These are phyloP conservation scores for Niveomyces coronatus DNA, from an alignment of 2,329 filamentous ascomycete genomes.

Conservation along the genomic window DNA sequence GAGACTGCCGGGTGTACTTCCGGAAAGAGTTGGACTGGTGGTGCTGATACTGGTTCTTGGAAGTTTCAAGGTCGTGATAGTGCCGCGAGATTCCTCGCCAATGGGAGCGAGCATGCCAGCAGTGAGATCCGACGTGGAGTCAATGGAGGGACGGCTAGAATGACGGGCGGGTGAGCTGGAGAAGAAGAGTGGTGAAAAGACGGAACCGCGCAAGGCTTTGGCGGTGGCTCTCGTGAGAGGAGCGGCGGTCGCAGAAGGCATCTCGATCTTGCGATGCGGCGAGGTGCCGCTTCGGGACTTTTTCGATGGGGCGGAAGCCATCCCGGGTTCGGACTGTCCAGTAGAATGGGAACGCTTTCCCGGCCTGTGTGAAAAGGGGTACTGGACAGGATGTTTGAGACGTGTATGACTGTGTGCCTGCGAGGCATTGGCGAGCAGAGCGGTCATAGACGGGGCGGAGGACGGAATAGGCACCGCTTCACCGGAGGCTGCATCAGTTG, in stretches of 20 bases:
- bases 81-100: constrained; percentile 31
- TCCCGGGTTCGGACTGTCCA: constrained; percentile 15
- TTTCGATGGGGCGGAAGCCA: constrained; percentile 31
- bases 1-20: constrained; percentile 42
- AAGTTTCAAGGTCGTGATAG: constrained; percentile 44
- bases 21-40: constrained; percentile 35
- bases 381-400: too few species aligned
- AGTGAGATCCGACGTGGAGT: constrained; percentile 31
- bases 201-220: constrained; percentile 22
- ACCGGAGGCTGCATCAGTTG: constrained; percentile 3
- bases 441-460: background rate
- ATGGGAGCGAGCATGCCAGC: constrained; percentile 37
- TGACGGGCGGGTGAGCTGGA: constrained; percentile 32
- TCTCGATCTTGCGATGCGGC: constrained; percentile 34
- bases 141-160: constrained; percentile 25
- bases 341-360: constrained; percentile 19
- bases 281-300: constrained; percentile 37
- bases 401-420: too few species aligned
- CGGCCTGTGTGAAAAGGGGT: background rate
- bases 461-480: background rate
- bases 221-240: constrained; percentile 14
- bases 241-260: constrained; percentile 22
- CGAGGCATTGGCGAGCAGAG: background rate
- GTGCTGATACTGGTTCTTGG: constrained; percentile 42
- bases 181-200: constrained; percentile 44